These are phyloP conservation scores for Colletotrichum tanaceti DNA, from an alignment of 2,329 filamentous ascomycete species.

Conservation along the genomic window DNA sequence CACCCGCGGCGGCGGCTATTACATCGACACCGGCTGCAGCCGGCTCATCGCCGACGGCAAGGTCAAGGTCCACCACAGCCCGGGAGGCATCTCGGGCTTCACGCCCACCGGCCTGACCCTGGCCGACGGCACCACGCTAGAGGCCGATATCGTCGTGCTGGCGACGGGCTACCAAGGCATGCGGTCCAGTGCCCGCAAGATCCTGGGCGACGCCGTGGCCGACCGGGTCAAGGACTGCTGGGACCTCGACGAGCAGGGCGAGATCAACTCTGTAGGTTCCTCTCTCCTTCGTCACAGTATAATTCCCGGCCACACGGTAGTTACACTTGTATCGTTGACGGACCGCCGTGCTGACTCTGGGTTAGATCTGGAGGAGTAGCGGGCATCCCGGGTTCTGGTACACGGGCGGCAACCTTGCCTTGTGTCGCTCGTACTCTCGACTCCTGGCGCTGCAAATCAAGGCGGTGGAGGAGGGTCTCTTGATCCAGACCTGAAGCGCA, in stretches of 20 bases:
- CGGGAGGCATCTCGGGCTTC: conserved; percentile 63
- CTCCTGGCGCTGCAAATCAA: conserved; percentile 65
- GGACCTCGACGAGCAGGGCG: conserved; percentile 69
- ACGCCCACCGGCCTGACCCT: conserved; percentile 59
- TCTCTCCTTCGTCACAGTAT: background rate
- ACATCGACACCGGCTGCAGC: conserved; percentile 75
- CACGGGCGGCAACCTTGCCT: conserved; percentile 72
- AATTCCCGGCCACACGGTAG: no score
- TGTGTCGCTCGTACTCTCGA: conserved; percentile 71
- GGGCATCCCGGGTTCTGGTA: conserved; percentile 75
- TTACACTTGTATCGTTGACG: no score
- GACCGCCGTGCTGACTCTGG: background rate
- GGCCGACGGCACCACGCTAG: conserved; percentile 65
- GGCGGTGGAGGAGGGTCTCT: conserved; percentile 54
- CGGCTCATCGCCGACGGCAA: conserved; percentile 72
- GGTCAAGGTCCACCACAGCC: conserved; percentile 71
- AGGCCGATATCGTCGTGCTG: conserved; percentile 72
- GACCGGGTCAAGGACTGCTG: conserved; percentile 69
- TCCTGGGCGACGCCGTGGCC: conserved; percentile 72
- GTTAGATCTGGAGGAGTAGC: conserved; percentile 68
- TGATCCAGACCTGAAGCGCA: conserved; percentile 47
- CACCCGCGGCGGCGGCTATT: conserved; percentile 75
- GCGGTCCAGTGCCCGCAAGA: conserved; percentile 68
- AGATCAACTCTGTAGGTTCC: conserved; percentile 53
- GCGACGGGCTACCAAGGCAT: conserved; percentile 77